These are phyloP conservation scores for Crithidia brevicula DNA, from an alignment of 208 protist species.

Conservation along the genomic window DNA sequence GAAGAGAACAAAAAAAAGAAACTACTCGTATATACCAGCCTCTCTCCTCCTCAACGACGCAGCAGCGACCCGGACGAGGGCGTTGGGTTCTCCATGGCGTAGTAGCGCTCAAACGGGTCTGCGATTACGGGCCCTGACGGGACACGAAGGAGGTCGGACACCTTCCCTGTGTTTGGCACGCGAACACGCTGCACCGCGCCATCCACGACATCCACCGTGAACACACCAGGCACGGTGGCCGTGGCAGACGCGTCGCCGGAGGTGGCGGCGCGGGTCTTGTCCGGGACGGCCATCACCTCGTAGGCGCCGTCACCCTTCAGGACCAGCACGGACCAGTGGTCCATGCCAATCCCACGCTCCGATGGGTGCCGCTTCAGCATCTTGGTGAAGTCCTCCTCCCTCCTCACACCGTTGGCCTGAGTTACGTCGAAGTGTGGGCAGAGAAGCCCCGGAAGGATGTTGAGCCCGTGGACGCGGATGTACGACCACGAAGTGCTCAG, in stretches of 20 bases:
- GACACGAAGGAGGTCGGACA: constrained; percentile 56
- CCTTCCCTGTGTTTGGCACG: constrained; percentile 32
- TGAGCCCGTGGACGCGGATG: constrained; percentile 85
- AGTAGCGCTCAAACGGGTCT: constrained; percentile 87
- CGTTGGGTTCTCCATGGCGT: constrained; percentile 85
- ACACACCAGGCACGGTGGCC: constrained; percentile 45
- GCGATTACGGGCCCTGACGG: constrained; percentile 64
- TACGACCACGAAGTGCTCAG: constrained; percentile 65
- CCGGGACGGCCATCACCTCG: constrained; percentile 59
- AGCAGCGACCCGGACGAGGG: constrained; percentile 58
- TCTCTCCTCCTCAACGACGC: constrained; percentile 31
- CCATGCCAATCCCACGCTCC: constrained; percentile 86
- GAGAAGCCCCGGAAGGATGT: constrained; percentile 81
- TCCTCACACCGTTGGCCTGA: constrained; percentile 72
- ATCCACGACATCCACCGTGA: constrained; percentile 72
- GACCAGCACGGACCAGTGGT: constrained; percentile 86
- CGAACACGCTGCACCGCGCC: constrained; percentile 29
- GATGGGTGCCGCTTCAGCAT: constrained; percentile 91
- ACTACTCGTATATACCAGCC: no score
- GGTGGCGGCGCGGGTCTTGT: constrained; percentile 42
- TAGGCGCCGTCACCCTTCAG: constrained; percentile 75
- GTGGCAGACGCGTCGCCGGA: constrained; percentile 7
- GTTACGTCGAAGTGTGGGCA: constrained; percentile 86
- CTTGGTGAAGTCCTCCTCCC: constrained; percentile 76
- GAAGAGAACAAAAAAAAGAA: no score